Evolutionary conservation across 1,284 basidiomycete species (phyloP), one percentile per base, ranked within the genome.

Genomic region (Malassezia vespertilionis): DNA sequence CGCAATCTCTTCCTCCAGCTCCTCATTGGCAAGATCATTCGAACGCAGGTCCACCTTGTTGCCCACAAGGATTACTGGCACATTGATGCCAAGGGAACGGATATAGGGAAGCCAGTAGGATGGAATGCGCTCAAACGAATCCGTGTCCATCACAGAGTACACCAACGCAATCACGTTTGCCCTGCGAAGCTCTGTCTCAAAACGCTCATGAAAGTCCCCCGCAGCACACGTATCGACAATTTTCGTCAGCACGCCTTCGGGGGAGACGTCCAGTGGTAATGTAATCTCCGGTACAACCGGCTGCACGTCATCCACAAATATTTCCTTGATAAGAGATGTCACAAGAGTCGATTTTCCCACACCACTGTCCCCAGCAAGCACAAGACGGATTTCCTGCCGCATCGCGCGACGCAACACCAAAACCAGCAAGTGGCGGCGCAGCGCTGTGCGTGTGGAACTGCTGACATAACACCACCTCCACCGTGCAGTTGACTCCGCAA

Each of bases 51-150:
- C 91, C 48, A 97, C 95, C 76, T 97, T 97, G 76, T 96, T 97
- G 44, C 91, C 91, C 24, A 96, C 88, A 17, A 97, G 78, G 53
- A 97, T 91, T 40, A 96, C 90, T 14, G 93, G 91, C 8, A 95
- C 83, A 84, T 91, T 69, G 48, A 49, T 86, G 51, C 91, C 91
- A 22, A 95, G 77, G 58, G 90, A 84, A 34, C 89, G 80, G 73
- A 97, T 93, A 63, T 87, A 82, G n/a, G 91, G 91, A 44, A 97
- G 76, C 91, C 91, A 97, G 72, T 88, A 96, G n/a, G 89, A 83
- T 23, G 89, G 86, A 72, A 97, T 89, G 47, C 91, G 82, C 73
- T 95, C 88, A 72, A 97, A 96, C 14, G 88, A 90, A 59, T 84
- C 83, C 15, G 90, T 83, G 63, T 90, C 87, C 73, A 91, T 87